phyloP scores from a whole-genome alignment of 768 basidiomycete species.

The Hygrocybe coccinea region DNA sequence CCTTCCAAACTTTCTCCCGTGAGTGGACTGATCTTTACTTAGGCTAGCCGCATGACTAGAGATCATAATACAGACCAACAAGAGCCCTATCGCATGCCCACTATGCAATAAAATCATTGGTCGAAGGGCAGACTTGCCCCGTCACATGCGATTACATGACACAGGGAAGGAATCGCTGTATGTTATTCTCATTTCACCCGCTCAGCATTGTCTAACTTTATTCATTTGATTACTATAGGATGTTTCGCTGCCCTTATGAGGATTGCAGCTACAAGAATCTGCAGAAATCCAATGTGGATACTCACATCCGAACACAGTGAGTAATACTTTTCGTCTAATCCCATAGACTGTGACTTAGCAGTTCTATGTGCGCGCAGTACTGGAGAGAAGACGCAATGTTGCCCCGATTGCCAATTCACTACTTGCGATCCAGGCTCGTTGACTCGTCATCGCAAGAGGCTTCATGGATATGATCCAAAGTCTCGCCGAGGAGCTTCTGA shows the following conservation, averaged over 20 bases:
- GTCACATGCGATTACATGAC: slow-evolving; percentile 19
- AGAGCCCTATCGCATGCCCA: slow-evolving; percentile 6
- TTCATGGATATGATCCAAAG: slow-evolving; percentile 21
- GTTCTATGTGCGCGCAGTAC: slow-evolving; percentile 17
- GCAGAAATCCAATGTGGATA: slow-evolving; percentile 30
- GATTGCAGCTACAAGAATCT: slow-evolving; percentile 27
- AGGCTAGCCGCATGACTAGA: neutral
- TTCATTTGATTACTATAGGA: slow-evolving; percentile 14
- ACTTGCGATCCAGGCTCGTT: slow-evolving; percentile 29
- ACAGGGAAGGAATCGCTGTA: slow-evolving; percentile 12
- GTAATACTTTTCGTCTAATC: neutral
- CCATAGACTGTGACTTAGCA: neutral
- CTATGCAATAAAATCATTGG: slow-evolving; percentile 15
- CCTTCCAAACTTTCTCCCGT: neutral
- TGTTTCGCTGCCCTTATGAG: slow-evolving; percentile 24
- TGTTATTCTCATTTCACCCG: neutral
- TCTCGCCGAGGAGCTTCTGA: neutral
- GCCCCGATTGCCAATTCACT: slow-evolving; percentile 25
- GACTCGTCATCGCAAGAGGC: slow-evolving; percentile 29
- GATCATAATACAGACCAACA: neutral
- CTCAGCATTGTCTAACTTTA: neutral
- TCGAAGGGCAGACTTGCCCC: slow-evolving; percentile 18
- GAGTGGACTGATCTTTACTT: neutral
- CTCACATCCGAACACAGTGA: slow-evolving; percentile 32
- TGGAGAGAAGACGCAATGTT: slow-evolving; percentile 23